phyloP scores from a whole-genome alignment of 495 filamentous ascomycete genomes.

The Daldinia vernicosa region DNA sequence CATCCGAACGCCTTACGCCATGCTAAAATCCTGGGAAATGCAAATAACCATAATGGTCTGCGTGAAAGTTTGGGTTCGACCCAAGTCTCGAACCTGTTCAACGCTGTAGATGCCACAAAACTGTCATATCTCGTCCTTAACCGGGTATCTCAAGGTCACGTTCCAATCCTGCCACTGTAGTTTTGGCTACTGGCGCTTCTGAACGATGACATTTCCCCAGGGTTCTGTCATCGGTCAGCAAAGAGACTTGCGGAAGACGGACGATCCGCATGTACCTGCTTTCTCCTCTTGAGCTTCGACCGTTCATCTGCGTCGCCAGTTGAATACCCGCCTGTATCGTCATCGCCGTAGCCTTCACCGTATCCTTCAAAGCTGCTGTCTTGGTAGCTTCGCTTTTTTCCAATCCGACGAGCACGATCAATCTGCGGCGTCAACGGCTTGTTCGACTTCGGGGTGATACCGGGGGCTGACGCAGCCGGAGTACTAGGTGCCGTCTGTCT shows the following conservation, averaged over 20 bases:
- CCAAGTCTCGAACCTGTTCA: conserved; percentile 3
- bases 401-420: conserved; percentile 43
- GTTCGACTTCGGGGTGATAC: conserved; percentile 44
- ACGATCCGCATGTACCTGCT: conserved; percentile 59
- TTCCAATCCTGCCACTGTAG: conserved; percentile 32
- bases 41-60: conserved; percentile 27
- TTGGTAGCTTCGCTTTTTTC: conserved; percentile 62
- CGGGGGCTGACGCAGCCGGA: conserved; percentile 38
- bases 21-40: conserved; percentile 48
- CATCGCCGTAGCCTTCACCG: conserved; percentile 62
- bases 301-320: conserved; percentile 62
- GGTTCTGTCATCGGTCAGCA: conserved; percentile 47
- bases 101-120: conserved; percentile 18
- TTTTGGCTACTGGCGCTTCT: conserved; percentile 14
- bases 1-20: conserved; percentile 45
- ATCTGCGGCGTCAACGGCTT: conserved; percentile 50
- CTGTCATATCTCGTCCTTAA: conserved; percentile 14
- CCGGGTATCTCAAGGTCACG: conserved; percentile 42
- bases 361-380: conserved; percentile 67
- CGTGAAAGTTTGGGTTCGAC: background rate
- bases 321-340: conserved; percentile 62
- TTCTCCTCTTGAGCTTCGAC: conserved; percentile 60
- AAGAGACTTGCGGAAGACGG: conserved; percentile 41
- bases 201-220: conserved; percentile 22
- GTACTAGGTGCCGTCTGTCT: conserved; percentile 52